Base-by-base conservation (phyloP, 805 yeast genomes). In the Pichia pseudocactophila region DNA sequence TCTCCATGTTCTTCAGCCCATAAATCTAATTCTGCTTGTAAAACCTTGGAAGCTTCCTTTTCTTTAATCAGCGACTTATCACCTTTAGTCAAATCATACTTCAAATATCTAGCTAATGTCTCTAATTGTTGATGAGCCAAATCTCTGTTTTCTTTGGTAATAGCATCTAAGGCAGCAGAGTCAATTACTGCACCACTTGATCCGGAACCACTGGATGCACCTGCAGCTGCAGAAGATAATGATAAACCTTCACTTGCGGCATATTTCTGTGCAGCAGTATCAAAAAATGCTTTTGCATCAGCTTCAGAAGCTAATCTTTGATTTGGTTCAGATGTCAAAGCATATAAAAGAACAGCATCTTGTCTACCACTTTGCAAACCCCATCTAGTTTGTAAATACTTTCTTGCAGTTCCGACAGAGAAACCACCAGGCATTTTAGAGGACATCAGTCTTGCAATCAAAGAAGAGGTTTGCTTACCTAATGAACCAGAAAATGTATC, bases 341-440 rank as follows among this genome's bases (percentile, higher is more conserved):
- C 95, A 41, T 78, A 57, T 54, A 92, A 72, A 58, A 92, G 71
- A 31, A 82, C 88, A 37, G 94, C 75, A 63, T 92, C 97, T 70
- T 90, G 97, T 72, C 97, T 82, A 55, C 97, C 96, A 37, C 84
- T 49, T 51, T 84, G 94, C 56, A 92, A 75, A 53, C 98, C 98
- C 85, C 85, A 92, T 65, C 90, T 79, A 36, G 89, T 61, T 69
- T 84, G 89, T 63, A 92, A 76, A 68, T 92, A 85, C 65, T 89
- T 87, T 73, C 97, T 82, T 40, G 96, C 95, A 50, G 76, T 71
- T 48, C 96, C 82, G 54, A 90, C 81, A 37, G 95, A 83, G 68
- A 90, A 92, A 17, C 99, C 99, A 75, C 99, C 99, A 42, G 99
- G 97, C 97, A 92, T 92, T 71, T 92, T 92, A 25, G 97, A 82